These are phyloP conservation scores for Penicillium sp. DNA, from an alignment of 2,329 filamentous ascomycete species.

Conservation along the genomic window DNA sequence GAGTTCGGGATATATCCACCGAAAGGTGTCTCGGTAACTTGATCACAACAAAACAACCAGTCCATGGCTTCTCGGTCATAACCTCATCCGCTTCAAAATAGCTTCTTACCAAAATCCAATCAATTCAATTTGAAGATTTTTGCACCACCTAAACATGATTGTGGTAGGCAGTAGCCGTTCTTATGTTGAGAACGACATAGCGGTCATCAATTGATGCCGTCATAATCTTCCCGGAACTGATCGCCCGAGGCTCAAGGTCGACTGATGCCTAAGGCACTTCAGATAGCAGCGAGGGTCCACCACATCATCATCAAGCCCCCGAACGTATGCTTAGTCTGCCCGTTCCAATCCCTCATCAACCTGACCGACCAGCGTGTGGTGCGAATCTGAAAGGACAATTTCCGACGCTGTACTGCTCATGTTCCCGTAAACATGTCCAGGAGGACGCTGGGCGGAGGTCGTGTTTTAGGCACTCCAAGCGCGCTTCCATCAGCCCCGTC, in stretches of 20 bases:
- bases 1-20: no score
- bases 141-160: no score
- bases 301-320: slow-evolving; percentile 3
- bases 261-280: neutral
- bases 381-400: slow-evolving; percentile 14
- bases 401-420: slow-evolving; percentile 23
- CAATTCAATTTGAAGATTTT: no score
- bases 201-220: no score
- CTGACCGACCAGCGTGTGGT: slow-evolving; percentile 17
- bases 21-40: no score
- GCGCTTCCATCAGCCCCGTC: slow-evolving; percentile 59
- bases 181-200: no score
- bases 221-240: neutral
- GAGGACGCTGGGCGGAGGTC: slow-evolving; percentile 84
- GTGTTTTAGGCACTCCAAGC: slow-evolving; percentile 81
- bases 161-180: no score
- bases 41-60: no score
- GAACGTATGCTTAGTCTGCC: neutral
- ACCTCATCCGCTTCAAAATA: no score
- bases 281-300: neutral
- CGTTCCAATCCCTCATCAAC: slow-evolving; percentile 3
- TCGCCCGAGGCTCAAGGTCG: slow-evolving; percentile 1
- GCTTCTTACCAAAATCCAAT: no score
- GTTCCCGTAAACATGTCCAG: slow-evolving; percentile 61
- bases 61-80: no score